Conservation (phyloP, 306 rosid genomes). For the Dalbergia cochinchinensis region DNA sequence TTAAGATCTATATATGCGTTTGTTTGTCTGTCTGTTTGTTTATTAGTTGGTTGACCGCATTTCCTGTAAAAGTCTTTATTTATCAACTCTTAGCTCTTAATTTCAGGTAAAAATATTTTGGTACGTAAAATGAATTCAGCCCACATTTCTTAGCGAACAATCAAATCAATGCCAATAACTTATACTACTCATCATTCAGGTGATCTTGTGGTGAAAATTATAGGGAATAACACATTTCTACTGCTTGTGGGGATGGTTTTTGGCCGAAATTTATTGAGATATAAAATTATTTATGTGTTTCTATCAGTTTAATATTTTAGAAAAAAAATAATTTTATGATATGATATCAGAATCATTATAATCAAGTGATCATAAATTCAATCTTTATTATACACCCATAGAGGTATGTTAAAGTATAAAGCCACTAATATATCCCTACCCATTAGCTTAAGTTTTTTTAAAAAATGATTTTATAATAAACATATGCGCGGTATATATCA, state of each 20-base stretch:
- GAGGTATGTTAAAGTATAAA: no score
- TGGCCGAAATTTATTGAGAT: not conserved
- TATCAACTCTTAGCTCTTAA: not conserved
- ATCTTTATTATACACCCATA: no score
- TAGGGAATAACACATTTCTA: conserved; percentile 1
- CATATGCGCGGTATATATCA: no score
- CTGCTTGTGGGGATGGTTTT: not conserved
- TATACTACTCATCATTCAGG: not conserved
- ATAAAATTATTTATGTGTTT: no score
- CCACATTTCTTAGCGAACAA: not conserved
- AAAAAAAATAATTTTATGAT: no score
- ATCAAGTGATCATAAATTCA: no score
- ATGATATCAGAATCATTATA: no score
- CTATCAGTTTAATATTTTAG: no score
- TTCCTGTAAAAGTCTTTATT: not conserved
- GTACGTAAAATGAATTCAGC: not conserved
- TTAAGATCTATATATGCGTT: not conserved
- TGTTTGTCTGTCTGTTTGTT: not conserved
- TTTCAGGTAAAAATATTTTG: not conserved
- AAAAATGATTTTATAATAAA: no score
- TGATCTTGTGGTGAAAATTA: not conserved
- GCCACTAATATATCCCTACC: no score
- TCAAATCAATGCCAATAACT: not conserved
- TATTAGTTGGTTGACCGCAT: not conserved
- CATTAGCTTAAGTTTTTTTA: no score